Evolutionary conservation across 176 grass and related monocot genomes (phyloP).

Genomic region (Cocos nucifera): DNA sequence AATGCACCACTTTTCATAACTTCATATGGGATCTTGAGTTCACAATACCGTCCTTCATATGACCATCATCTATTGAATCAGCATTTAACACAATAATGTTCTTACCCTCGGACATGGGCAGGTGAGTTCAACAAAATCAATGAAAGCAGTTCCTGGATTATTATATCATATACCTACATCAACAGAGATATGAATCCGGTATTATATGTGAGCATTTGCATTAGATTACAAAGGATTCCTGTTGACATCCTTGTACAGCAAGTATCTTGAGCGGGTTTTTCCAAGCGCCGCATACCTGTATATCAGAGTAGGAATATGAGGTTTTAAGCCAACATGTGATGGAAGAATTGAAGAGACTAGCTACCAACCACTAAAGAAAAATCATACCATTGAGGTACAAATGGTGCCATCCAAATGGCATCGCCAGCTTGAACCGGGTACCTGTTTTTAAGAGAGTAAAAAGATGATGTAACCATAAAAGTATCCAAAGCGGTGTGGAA

Average conservation of each 20-base stretch:
- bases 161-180: no score
- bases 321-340: not conserved
- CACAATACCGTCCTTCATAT: no score
- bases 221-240: conserved; percentile 54
- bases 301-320: conserved; percentile 19
- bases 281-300: conserved; percentile 84
- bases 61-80: no score
- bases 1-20: no score
- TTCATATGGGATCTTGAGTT: no score
- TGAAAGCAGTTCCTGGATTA: no score
- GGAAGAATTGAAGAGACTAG: not conserved
- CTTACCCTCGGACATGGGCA: no score
- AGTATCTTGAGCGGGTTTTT: conserved; percentile 71
- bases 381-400: conserved; percentile 90
- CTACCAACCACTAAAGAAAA: conserved; percentile 4
- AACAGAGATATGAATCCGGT: no score
- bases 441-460: conserved; percentile 36
- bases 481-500: no score
- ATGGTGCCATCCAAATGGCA: conserved; percentile 93
- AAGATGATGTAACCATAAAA: conserved; percentile 5
- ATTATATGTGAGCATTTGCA: not conserved
- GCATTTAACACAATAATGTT: no score
- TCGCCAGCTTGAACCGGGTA: conserved; percentile 93
- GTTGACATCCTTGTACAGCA: conserved; percentile 97
- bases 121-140: no score